A percentile compares a stretch with the other conserved stretches of the same genome.
phyloP scores from a whole-genome alignment of 1,284 basidiomycete species.

The Tilletia indica region DNA sequence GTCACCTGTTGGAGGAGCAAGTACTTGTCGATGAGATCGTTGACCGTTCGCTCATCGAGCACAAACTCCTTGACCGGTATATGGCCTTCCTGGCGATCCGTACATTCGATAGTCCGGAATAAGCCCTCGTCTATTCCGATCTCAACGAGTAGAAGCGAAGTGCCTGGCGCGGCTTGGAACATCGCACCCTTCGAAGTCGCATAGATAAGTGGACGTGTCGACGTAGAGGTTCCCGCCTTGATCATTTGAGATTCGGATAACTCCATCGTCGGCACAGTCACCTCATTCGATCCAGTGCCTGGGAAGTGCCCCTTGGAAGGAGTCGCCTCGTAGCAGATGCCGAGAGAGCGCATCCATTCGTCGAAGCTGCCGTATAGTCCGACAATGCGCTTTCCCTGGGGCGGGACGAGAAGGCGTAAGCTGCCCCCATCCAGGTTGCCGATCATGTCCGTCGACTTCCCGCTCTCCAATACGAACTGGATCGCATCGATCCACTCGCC shows the following conservation, averaged over 20 bases:
- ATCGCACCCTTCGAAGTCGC: not conserved
- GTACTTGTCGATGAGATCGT: not conserved
- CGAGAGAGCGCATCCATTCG: conserved; percentile 5
- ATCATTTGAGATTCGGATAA: conserved; percentile 17
- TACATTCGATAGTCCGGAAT: not conserved
- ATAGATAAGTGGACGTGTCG: not conserved
- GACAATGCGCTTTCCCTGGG: conserved; percentile 25
- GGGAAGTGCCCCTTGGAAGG: too few relatives aligned
- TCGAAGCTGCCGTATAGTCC: conserved; percentile 26
- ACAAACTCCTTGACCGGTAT: not conserved
- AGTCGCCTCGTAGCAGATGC: not conserved
- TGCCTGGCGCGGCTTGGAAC: not conserved
- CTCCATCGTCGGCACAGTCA: too few relatives aligned
- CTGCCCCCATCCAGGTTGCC: conserved; percentile 30
- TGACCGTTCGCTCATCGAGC: not conserved
- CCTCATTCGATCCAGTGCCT: too few relatives aligned
- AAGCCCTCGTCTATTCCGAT: not conserved
- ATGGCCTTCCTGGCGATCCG: not conserved
- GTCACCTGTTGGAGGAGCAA: not conserved
- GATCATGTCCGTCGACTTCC: conserved; percentile 28
- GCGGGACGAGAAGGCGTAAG: conserved; percentile 27
- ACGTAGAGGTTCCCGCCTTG: conserved; percentile 26
- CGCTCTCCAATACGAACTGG: conserved; percentile 29
- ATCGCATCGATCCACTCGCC: conserved; percentile 38
- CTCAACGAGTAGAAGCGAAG: not conserved